A percentile compares a stretch with the other conserved stretches of the same genome.
phyloP scores from a whole-genome alignment of 2,329 filamentous ascomycete genomes.

The Teratosphaeriaceae sp. region DNA sequence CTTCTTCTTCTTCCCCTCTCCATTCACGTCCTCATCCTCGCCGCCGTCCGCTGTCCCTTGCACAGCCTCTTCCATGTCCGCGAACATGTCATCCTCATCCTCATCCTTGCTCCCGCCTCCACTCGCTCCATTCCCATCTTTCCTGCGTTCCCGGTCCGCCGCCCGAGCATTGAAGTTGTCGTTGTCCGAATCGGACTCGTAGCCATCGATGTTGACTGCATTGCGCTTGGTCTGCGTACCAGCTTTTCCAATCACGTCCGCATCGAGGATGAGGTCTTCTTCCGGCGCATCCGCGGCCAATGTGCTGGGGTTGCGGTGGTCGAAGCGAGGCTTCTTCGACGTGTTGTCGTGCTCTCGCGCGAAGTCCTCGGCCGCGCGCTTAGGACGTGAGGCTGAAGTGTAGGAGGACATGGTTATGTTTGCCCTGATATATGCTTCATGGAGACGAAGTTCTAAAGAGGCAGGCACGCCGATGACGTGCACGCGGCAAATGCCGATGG shows the following conservation, averaged over 20 bases:
- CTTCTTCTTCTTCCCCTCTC: conserved; percentile 54
- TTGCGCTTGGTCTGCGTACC: conserved; percentile 75
- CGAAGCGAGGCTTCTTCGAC: conserved; percentile 81
- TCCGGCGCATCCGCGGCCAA: conserved; percentile 75
- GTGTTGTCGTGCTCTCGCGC: conserved; percentile 65
- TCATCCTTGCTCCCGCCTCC: conserved; percentile 49
- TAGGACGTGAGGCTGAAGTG: conserved; percentile 58
- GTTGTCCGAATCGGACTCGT: conserved; percentile 87
- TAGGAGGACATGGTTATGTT: not conserved
- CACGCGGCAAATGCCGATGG: too few relatives aligned
- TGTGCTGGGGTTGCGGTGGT: conserved; percentile 88
- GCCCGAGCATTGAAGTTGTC: conserved; percentile 79
- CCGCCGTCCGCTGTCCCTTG: conserved; percentile 38
- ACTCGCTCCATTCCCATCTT: conserved; percentile 28
- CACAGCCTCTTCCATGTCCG: conserved; percentile 54
- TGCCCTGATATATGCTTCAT: not conserved
- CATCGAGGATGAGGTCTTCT: conserved; percentile 66
- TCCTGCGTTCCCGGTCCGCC: conserved; percentile 24
- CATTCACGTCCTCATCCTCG: conserved; percentile 47
- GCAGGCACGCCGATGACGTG: too few relatives aligned
- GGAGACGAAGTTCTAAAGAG: not conserved
- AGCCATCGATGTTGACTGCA: conserved; percentile 93
- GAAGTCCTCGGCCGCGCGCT: conserved; percentile 76
- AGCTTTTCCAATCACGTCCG: conserved; percentile 79
- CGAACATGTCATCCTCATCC: conserved; percentile 77